Conservation (phyloP, 108 stramenopile genomes). For the Aurantiochytrium sp. region DNA sequence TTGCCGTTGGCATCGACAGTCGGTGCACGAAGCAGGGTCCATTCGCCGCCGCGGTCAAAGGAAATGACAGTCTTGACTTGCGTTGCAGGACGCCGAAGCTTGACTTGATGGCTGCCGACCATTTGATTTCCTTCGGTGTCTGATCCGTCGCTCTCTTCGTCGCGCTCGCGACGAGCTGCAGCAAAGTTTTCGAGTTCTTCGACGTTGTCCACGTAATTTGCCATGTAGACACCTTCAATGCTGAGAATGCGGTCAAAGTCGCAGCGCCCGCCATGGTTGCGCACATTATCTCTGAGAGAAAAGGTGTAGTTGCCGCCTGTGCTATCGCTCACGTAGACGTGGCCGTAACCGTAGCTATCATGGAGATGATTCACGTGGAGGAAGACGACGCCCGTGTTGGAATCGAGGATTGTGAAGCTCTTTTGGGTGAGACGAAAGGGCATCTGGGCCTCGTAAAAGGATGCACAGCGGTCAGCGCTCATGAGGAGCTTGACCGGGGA, state of each 20-base stretch:
- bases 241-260: slow-evolving; percentile 2
- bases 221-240: slow-evolving; percentile 20
- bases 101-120: not conserved
- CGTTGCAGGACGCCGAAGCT: not conserved
- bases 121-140: not conserved
- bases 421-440: not conserved
- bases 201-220: not conserved
- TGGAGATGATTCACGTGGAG: slow-evolving; percentile 10
- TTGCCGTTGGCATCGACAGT: not conserved
- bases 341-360: not conserved
- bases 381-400: not conserved
- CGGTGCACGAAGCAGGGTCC: not conserved
- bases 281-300: not conserved
- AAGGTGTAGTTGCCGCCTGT: not conserved
- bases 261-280: not conserved
- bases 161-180: not conserved
- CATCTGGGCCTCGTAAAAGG: not conserved
- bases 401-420: not conserved
- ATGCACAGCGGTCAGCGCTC: not conserved
- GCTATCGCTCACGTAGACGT: slow-evolving; percentile 9
- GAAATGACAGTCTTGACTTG: not conserved
- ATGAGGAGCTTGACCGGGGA: not conserved
- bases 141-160: not conserved
- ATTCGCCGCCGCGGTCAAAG: slow-evolving; percentile 15
- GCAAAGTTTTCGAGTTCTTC: not conserved